Evolutionary conservation across 1,284 basidiomycete species (phyloP), one percentile per base, ranked within the genome.

Genomic region (Boletus chippewaensis): DNA sequence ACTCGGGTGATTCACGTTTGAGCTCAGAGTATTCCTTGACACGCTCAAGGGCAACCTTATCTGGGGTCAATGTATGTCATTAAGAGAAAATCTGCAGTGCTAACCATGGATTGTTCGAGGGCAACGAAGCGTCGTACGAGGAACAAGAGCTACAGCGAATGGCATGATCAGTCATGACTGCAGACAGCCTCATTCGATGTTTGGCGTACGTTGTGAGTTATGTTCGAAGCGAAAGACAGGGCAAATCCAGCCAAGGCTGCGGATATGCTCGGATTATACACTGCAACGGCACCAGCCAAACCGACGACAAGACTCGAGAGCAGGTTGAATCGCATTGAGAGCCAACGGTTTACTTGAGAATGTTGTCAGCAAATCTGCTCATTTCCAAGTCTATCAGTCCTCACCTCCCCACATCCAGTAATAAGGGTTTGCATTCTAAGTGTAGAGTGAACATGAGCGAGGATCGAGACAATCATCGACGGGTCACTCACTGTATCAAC

Each of bases 11-110:
- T 71, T 95, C 91, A 41, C 79, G 77, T 40, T 74, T 68, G 20
- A 96, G 71, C 60, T 93, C 89, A 2, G 89, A 87, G 67, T 92
- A 95, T 65, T 93, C 91, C 64, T 91, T 91, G 63, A 96, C 80
- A 40, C 94, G 84, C 68, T 97, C 95, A 43, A 97, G 74, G 13
- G 91, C 91, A 54, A 96, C 85, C 85, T 87, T 55, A 24, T 51
- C 35, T 50, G 29, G 38, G 49, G 40, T 57, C 31, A 57, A 49
- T 18, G 47, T 46, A 49, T 29, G 12, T 36, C 24, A 49, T 44
- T 20, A 34, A 26, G 34, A 11, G 15, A 16, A 42, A 11, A 47
- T 6, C 39, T 28, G 6, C 20, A 12, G 39, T 24, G 52, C 74
- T 59, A 53, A 85, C 92, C 91, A 96, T 93, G 18, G 85, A 86